These are phyloP conservation scores for Clarireedia monteithiana DNA, from an alignment of 2,329 filamentous ascomycete species.

Conservation along the genomic window DNA sequence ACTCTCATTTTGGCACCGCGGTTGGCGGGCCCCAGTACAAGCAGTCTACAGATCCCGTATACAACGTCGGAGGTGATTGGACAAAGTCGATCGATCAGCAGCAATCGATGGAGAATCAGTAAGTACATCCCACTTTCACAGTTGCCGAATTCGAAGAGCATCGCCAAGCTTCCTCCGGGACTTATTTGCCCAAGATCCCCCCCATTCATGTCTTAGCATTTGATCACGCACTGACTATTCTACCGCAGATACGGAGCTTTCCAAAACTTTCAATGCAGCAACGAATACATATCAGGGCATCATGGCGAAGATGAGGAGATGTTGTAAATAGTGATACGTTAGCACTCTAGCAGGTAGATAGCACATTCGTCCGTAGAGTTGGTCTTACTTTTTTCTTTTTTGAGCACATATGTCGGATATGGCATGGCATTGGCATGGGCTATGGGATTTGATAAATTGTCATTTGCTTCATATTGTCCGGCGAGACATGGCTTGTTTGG, in stretches of 20 bases:
- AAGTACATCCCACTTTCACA: not conserved
- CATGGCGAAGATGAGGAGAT: slow-evolving; percentile 28
- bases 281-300: slow-evolving; percentile 14
- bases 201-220: not conserved
- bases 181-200: not conserved
- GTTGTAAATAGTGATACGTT: slow-evolving; percentile 25
- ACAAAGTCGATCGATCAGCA: slow-evolving; percentile 17
- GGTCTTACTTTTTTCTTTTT: not conserved
- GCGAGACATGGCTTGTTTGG: not conserved
- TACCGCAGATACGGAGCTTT: slow-evolving; percentile 19
- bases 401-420: not conserved
- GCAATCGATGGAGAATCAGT: slow-evolving; percentile 28
- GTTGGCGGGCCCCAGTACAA: slow-evolving; percentile 39
- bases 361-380: slow-evolving; percentile 15
- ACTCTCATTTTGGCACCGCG: slow-evolving; percentile 37
- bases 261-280: slow-evolving; percentile 18
- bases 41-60: slow-evolving; percentile 61
- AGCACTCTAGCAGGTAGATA: slow-evolving; percentile 17
- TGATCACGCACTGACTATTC: not conserved
- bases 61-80: slow-evolving; percentile 32
- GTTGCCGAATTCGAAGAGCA: no score
- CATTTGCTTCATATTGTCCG: not conserved
- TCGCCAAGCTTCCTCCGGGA: no score
- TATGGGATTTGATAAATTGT: slow-evolving; percentile 4
- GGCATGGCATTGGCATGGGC: not conserved